phyloP scores from a whole-genome alignment of 139 green algal genomes.

The Coelastrella sp. region DNA sequence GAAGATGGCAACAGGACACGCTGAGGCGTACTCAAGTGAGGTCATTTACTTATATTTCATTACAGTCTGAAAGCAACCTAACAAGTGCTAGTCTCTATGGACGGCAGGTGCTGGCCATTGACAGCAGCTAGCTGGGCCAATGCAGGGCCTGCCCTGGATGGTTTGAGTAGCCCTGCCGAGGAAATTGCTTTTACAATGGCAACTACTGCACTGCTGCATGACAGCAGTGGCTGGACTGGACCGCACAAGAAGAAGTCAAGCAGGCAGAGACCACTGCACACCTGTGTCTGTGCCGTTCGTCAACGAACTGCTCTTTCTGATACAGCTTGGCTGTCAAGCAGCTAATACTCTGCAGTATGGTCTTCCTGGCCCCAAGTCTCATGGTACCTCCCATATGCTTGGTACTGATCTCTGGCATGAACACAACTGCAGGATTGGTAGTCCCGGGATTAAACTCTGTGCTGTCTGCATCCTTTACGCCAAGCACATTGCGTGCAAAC shows the following conservation, averaged over 20 bases:
- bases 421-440: constrained; percentile 90
- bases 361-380: constrained; percentile 91
- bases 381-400: constrained; percentile 94
- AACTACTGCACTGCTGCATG: neutral
- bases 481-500: constrained; percentile 95
- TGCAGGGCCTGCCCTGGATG: neutral
- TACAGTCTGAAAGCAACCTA: too few relatives aligned
- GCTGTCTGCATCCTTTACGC: constrained; percentile 84
- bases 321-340: constrained; percentile 96
- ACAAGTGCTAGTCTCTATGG: too few relatives aligned
- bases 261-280: constrained; percentile 32
- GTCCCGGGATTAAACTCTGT: constrained; percentile 92
- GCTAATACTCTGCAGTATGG: constrained; percentile 89
- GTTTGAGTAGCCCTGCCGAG: neutral
- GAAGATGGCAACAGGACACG: too few relatives aligned
- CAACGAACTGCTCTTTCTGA: constrained; percentile 84
- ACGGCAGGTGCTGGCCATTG: too few relatives aligned
- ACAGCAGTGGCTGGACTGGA: neutral
- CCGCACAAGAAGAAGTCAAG: neutral
- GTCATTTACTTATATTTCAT: too few relatives aligned
- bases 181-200: neutral
- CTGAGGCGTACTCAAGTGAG: too few relatives aligned
- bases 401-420: constrained; percentile 94
- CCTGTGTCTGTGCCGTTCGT: constrained; percentile 97
- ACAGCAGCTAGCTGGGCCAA: too few relatives aligned